These are phyloP conservation scores for Coniochaeta sp. DNA, from an alignment of 2,329 filamentous ascomycete genomes.

Conservation along the genomic window DNA sequence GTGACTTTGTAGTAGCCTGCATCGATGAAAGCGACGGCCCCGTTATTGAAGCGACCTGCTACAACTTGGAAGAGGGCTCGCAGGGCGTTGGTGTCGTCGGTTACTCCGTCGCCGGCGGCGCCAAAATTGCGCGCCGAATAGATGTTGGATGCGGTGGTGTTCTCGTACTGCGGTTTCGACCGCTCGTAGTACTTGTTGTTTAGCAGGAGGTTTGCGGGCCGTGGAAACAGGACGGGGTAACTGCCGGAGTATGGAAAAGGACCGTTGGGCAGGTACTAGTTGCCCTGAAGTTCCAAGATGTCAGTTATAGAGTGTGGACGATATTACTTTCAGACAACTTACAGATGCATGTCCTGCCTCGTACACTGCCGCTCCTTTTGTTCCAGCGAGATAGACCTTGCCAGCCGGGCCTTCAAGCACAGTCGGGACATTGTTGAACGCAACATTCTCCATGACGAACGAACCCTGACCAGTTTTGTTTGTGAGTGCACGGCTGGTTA, in stretches of 20 bases:
- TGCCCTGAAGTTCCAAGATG: conserved; percentile 42
- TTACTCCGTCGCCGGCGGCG: conserved; percentile 61
- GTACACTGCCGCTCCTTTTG: conserved; percentile 35
- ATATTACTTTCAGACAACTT: conserved; percentile 1
- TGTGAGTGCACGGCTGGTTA: conserved; percentile 43
- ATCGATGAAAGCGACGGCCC: conserved; percentile 53
- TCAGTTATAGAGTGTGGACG: conserved; percentile 2
- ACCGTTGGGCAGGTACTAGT: conserved; percentile 49
- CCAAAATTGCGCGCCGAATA: conserved; percentile 55
- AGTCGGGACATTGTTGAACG: conserved; percentile 25
- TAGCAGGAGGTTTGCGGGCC: conserved; percentile 50
- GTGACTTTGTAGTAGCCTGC: conserved; percentile 57
- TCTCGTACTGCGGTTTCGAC: conserved; percentile 61
- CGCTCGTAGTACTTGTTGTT: conserved; percentile 35
- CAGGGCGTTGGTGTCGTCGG: conserved; percentile 48
- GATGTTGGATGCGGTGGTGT: conserved; percentile 43
- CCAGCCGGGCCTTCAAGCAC: conserved; percentile 33
- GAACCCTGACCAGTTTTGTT: conserved; percentile 33
- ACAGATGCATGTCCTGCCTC: conserved; percentile 42
- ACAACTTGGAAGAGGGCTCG: conserved; percentile 21
- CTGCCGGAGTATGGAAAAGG: conserved; percentile 41
- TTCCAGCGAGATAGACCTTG: conserved; percentile 45
- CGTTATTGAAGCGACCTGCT: conserved; percentile 29
- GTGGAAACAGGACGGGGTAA: conserved; percentile 34
- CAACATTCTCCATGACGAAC: conserved; percentile 40